phyloP scores from a whole-genome alignment of 345 rosid genomes.

The Toxicodendron radicans region DNA sequence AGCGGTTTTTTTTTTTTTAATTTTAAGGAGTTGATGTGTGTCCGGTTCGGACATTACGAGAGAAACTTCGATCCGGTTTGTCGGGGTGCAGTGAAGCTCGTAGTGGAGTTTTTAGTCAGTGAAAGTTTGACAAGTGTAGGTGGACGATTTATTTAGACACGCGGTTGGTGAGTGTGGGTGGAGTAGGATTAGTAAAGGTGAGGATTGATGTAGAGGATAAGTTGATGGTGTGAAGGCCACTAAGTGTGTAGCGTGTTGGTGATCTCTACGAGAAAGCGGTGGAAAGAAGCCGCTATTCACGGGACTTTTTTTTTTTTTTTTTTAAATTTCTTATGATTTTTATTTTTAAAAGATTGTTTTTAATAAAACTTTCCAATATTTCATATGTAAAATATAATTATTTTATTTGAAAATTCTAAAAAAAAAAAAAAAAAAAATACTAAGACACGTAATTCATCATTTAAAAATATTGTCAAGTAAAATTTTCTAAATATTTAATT shows the following conservation, averaged over 20 bases:
- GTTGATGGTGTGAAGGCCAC: not conserved
- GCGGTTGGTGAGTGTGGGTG: not conserved
- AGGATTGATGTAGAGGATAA: not conserved
- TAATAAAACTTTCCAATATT: too few species aligned
- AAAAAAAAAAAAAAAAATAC: too few species aligned
- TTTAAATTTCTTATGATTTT: too few species aligned
- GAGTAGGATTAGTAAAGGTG: not conserved
- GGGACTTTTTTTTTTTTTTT: not conserved
- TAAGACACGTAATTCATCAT: too few species aligned
- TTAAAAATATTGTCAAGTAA: too few species aligned
- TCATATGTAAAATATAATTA: too few species aligned
- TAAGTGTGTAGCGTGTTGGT: not conserved
- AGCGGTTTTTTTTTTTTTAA: not conserved
- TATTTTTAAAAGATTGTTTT: too few species aligned
- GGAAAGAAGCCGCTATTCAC: slow-evolving; percentile 12
- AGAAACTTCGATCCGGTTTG: slow-evolving; percentile 7
- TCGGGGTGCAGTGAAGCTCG: not conserved
- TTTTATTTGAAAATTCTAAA: too few species aligned
- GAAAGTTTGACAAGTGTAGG: not conserved
- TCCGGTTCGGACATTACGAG: slow-evolving; percentile 13
- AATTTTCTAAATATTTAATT: too few species aligned
- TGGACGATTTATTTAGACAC: not conserved
- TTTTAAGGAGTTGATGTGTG: not conserved
- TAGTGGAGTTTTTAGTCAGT: rapidly evolving
- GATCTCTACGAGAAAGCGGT: not conserved